Evolutionary conservation across 2,329 filamentous ascomycete species (phyloP).

Genomic region (Neophaeococcomyces mojaviensis): DNA sequence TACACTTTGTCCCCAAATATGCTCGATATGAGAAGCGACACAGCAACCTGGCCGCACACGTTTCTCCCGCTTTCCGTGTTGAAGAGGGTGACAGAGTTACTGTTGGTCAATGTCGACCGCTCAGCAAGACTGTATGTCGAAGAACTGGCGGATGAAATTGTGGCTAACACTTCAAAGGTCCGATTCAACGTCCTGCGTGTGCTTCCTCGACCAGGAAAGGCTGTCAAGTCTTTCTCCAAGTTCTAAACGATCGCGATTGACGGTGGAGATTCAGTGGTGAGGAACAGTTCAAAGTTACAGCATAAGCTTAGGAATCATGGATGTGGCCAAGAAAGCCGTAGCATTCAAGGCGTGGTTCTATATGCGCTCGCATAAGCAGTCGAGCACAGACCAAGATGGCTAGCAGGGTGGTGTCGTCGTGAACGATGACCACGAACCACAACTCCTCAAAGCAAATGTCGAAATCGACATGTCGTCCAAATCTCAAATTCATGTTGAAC

Average conservation of each 20-base stretch:
- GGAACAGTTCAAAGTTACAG: slow-evolving; percentile 12
- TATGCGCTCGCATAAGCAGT: neutral
- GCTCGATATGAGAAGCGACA: slow-evolving; percentile 99
- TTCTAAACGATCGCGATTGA: slow-evolving; percentile 61
- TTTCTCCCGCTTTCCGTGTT: slow-evolving; percentile 99
- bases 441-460: neutral
- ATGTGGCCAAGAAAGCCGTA: slow-evolving; percentile 23
- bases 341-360: neutral
- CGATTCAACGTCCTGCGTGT: slow-evolving; percentile 99
- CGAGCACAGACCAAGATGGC: neutral
- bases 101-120: slow-evolving; percentile 97
- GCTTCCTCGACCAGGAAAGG: slow-evolving; percentile 92
- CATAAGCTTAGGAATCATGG: slow-evolving; percentile 7
- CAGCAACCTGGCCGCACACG: slow-evolving; percentile 99
- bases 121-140: slow-evolving; percentile 91
- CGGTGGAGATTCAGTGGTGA: slow-evolving; percentile 20
- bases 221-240: slow-evolving; percentile 96
- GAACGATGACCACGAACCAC: slow-evolving; percentile 2
- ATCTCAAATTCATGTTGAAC: neutral
- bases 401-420: neutral
- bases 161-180: slow-evolving; percentile 49
- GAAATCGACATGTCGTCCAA: neutral
- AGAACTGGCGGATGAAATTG: neutral
- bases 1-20: slow-evolving; percentile 99
- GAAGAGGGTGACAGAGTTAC: slow-evolving; percentile 99